Evolutionary conservation across 345 rosid species (phyloP).

Genomic region (Camelina sativa): DNA sequence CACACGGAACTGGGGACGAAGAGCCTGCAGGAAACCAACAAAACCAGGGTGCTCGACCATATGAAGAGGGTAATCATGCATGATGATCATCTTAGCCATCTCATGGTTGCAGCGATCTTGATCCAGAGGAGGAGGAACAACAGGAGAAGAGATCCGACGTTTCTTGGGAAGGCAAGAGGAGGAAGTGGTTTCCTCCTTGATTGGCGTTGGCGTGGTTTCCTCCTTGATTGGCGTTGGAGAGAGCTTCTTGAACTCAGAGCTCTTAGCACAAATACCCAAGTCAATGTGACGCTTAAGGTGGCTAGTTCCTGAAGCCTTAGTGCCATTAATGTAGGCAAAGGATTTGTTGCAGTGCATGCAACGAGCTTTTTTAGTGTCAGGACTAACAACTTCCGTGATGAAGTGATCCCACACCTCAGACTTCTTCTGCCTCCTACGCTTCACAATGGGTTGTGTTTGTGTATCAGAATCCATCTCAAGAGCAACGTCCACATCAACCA

Average conservation of each 20-base stretch:
- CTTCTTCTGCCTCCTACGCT: constrained; percentile 74
- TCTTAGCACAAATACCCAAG: constrained; percentile 71
- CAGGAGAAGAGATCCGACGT: constrained; percentile 46
- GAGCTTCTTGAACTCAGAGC: constrained; percentile 49
- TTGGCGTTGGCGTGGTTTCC: constrained; percentile 28
- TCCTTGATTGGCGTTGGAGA: constrained; percentile 35
- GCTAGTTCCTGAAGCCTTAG: constrained; percentile 89
- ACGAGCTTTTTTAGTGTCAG: constrained; percentile 69
- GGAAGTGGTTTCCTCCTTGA: constrained; percentile 40
- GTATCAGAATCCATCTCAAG: constrained; percentile 42
- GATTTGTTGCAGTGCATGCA: constrained; percentile 86
- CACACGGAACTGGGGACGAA: constrained; percentile 65
- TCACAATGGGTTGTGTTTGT: constrained; percentile 47
- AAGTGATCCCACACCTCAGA: constrained; percentile 97
- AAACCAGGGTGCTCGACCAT: constrained; percentile 88
- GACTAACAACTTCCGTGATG: constrained; percentile 59
- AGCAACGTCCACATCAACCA: constrained; percentile 11
- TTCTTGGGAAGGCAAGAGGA: constrained; percentile 53
- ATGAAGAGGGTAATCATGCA: constrained; percentile 86
- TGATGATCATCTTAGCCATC: constrained; percentile 80
- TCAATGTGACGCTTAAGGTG: constrained; percentile 95
- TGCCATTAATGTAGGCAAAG: constrained; percentile 72
- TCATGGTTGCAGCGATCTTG: constrained; percentile 67
- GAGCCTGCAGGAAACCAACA: constrained; percentile 60
- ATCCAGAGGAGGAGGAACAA: constrained; percentile 53